phyloP scores from a whole-genome alignment of 2,329 filamentous ascomycete species.

The Diaporthe batatas region DNA sequence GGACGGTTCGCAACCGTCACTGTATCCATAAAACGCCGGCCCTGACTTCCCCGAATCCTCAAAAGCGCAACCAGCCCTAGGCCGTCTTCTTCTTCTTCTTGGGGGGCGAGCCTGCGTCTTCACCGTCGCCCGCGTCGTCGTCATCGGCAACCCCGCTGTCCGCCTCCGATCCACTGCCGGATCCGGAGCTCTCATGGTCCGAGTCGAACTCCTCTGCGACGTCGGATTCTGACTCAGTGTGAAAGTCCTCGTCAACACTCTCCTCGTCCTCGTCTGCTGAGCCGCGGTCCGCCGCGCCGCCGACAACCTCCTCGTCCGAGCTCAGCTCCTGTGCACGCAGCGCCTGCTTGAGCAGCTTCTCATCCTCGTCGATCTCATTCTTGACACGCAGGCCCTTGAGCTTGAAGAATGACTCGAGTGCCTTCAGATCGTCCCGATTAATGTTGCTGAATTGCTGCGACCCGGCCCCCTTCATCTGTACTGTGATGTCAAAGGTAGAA shows the following conservation, averaged over 20 bases:
- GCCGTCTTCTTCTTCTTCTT: constrained; percentile 60
- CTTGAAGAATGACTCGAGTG: constrained; percentile 97
- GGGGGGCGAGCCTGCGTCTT: constrained; percentile 55
- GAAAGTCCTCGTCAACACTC: constrained; percentile 95
- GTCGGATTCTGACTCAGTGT: constrained; percentile 91
- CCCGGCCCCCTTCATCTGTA: constrained; percentile 89
- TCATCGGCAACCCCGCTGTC: constrained; percentile 73
- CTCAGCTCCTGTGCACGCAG: constrained; percentile 87
- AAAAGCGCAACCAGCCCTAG: constrained; percentile 9
- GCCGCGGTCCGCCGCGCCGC: constrained; percentile 80
- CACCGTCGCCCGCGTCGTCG: constrained; percentile 47
- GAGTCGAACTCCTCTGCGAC: constrained; percentile 97
- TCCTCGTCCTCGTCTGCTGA: constrained; percentile 97
- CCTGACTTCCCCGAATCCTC: constrained; percentile 20
- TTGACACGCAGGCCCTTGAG: constrained; percentile 94
- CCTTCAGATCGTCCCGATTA: constrained; percentile 96
- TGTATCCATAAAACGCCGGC: constrained; percentile 39
- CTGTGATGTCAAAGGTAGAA: constrained; percentile 96
- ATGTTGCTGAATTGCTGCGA: constrained; percentile 99
- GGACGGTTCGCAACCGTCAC: constrained; percentile 18
- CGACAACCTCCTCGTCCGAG: constrained; percentile 85
- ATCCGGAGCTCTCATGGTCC: constrained; percentile 86
- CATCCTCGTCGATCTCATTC: constrained; percentile 98
- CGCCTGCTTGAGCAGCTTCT: constrained; percentile 82
- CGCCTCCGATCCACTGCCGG: constrained; percentile 74